These are phyloP conservation scores for Capronia coronata DNA, from an alignment of 2,329 filamentous ascomycete species.

Conservation along the genomic window DNA sequence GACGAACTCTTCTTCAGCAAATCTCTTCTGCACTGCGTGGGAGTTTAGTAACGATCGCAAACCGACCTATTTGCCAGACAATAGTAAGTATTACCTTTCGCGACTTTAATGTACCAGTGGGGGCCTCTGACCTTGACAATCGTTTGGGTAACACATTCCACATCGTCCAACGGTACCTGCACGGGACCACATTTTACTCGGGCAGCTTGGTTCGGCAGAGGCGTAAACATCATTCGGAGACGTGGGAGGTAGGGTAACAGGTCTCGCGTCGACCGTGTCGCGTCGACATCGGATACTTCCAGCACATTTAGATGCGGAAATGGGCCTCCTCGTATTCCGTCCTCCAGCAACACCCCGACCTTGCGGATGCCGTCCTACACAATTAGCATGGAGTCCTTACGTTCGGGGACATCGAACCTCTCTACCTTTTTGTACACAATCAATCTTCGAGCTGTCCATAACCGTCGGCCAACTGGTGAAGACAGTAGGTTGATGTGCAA, in stretches of 20 bases:
- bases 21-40: constrained; percentile 45
- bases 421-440: constrained; percentile 71
- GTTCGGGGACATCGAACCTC: no score
- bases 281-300: constrained; percentile 64
- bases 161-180: constrained; percentile 65
- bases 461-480: constrained; percentile 75
- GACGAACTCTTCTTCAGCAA: constrained; percentile 63
- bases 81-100: constrained; percentile 40
- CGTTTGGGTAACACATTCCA: constrained; percentile 78
- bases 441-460: constrained; percentile 69
- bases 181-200: constrained; percentile 63
- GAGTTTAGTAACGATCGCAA: constrained; percentile 36
- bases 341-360: constrained; percentile 69
- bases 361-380: constrained; percentile 69
- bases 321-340: constrained; percentile 59
- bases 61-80: constrained; percentile 31
- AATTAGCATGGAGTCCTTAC: not conserved
- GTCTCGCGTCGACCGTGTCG: constrained; percentile 71
- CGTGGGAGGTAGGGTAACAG: constrained; percentile 72
- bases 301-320: constrained; percentile 69
- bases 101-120: constrained; percentile 44
- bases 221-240: constrained; percentile 62
- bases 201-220: constrained; percentile 59
- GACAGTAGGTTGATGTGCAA: constrained; percentile 68
- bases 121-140: constrained; percentile 48